Percentiles rank a stretch among this genome's conserved stretches.
Conservation (phyloP, 495 filamentous ascomycete species). For the Saxophila tyrrhenica region DNA sequence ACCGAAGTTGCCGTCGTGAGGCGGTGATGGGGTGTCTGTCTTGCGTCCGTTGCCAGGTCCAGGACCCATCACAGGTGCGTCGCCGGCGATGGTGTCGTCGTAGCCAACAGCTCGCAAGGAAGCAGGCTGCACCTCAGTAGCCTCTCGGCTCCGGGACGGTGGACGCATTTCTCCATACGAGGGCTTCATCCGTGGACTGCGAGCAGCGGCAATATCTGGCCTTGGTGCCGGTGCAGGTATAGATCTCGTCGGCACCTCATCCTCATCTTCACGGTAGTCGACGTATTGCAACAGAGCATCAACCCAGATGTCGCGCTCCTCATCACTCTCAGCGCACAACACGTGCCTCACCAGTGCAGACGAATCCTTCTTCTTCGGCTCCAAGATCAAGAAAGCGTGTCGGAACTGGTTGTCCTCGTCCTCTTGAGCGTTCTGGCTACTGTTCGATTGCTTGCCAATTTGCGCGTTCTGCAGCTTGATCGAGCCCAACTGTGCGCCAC, state of each 20-base stretch:
- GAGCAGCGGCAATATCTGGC: constrained; percentile 8
- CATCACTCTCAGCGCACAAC: constrained; percentile 87
- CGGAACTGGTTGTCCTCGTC: constrained; percentile 89
- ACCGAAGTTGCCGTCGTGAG: constrained; percentile 12
- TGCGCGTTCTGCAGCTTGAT: constrained; percentile 86
- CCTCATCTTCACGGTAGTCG: constrained; percentile 46
- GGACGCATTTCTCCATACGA: constrained; percentile 15
- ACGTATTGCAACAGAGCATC: constrained; percentile 80
- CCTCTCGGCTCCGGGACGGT: constrained; percentile 5
- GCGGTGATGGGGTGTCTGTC: constrained; percentile 36
- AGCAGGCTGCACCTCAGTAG: constrained; percentile 26
- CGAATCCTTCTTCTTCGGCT: constrained; percentile 94
- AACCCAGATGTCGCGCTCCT: constrained; percentile 89
- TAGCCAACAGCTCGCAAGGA: constrained; percentile 72
- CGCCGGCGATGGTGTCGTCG: constrained; percentile 66
- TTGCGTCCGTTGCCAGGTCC: constrained; percentile 5
- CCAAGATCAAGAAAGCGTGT: constrained; percentile 87
- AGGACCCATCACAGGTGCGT: constrained; percentile 49
- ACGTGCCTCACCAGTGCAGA: constrained; percentile 85
- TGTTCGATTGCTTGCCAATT: constrained; percentile 68
- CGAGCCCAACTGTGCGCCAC: constrained; percentile 79
- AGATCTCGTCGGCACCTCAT: background rate
- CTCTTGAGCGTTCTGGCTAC: constrained; percentile 34
- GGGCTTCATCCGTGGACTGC: constrained; percentile 15
- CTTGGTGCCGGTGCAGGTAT: background rate